Evolutionary conservation across 768 basidiomycete species (phyloP).

Genomic region (Hygrophorus russula): DNA sequence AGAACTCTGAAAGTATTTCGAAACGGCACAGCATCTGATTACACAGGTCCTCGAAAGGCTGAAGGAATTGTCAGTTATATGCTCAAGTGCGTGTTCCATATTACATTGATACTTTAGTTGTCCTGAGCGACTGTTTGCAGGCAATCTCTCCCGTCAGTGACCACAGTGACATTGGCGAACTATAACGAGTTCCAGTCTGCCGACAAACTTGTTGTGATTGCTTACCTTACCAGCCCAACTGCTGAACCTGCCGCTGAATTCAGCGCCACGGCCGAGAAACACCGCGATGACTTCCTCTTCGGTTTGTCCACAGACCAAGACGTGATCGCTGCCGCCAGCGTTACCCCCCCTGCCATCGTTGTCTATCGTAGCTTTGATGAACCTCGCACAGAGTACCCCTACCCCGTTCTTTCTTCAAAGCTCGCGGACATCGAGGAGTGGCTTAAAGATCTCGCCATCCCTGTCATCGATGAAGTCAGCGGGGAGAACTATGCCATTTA

Average conservation of each 20-base stretch:
- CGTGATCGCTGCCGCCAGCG: slow-evolving; percentile 56
- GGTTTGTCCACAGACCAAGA: slow-evolving; percentile 71
- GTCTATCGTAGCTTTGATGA: slow-evolving; percentile 93
- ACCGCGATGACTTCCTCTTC: slow-evolving; percentile 92
- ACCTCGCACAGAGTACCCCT: slow-evolving; percentile 56
- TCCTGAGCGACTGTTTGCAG: slow-evolving; percentile 17
- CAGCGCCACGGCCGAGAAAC: slow-evolving; percentile 68
- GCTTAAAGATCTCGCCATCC: slow-evolving; percentile 76
- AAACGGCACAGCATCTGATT: slow-evolving; percentile 70
- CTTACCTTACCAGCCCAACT: slow-evolving; percentile 69
- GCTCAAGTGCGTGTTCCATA: slow-evolving; percentile 59
- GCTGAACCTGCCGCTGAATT: slow-evolving; percentile 65
- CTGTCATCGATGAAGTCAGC: slow-evolving; percentile 84
- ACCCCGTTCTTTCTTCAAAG: slow-evolving; percentile 45
- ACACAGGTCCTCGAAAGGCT: slow-evolving; percentile 81
- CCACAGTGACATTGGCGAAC: slow-evolving; percentile 64
- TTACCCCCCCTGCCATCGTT: slow-evolving; percentile 75
- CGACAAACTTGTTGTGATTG: slow-evolving; percentile 86
- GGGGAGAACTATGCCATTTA: slow-evolving; percentile 90
- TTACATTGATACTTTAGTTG: neutral
- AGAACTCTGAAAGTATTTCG: slow-evolving; percentile 91
- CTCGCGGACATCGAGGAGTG: slow-evolving; percentile 60
- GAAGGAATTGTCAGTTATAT: slow-evolving; percentile 97
- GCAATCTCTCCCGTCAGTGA: slow-evolving; percentile 91
- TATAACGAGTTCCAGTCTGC: slow-evolving; percentile 77